These are phyloP conservation scores for Exophiala oligosperma DNA, from an alignment of 2,329 filamentous ascomycete genomes.

Conservation along the genomic window DNA sequence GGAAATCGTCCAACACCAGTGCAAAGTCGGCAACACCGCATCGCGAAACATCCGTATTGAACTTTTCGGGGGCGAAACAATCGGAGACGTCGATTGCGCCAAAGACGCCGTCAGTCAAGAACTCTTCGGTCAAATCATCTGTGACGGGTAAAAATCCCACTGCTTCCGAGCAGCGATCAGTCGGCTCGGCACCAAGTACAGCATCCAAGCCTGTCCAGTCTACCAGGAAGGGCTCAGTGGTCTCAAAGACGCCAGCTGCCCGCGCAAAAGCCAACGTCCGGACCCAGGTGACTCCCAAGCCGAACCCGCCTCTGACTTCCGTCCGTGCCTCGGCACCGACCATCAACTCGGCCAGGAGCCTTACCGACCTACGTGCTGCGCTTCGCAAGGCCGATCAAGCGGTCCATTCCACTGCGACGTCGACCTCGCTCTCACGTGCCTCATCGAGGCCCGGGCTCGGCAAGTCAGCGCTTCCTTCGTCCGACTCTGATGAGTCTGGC, in stretches of 20 bases:
- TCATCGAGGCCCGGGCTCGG: slow-evolving; percentile 1
- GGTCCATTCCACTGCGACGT: not conserved
- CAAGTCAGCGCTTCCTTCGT: not conserved
- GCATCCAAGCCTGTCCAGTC: not conserved
- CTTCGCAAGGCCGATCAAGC: slow-evolving; percentile 6
- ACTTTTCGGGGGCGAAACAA: not conserved
- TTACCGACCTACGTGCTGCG: slow-evolving; percentile 7
- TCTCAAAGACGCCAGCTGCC: slow-evolving; percentile 1
- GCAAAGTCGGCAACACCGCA: not conserved
- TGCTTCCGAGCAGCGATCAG: not conserved
- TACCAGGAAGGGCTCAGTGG: not conserved
- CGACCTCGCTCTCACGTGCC: not conserved
- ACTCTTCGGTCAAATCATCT: slow-evolving; percentile 7
- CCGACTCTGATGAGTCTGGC: slow-evolving; percentile 1
- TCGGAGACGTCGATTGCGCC: slow-evolving; percentile 1
- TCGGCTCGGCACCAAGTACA: not conserved
- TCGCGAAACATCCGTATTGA: not conserved
- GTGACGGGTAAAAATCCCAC: slow-evolving; percentile 1
- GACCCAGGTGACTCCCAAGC: not conserved
- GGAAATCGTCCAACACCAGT: not conserved
- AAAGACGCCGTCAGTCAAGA: slow-evolving; percentile 9
- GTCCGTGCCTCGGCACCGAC: not conserved
- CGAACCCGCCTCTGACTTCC: slow-evolving; percentile 1
- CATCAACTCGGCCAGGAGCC: slow-evolving; percentile 5
- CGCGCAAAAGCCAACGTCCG: slow-evolving; percentile 1